Conservation (phyloP, 1,284 basidiomycete species). For the Tilletiaria anomala region DNA sequence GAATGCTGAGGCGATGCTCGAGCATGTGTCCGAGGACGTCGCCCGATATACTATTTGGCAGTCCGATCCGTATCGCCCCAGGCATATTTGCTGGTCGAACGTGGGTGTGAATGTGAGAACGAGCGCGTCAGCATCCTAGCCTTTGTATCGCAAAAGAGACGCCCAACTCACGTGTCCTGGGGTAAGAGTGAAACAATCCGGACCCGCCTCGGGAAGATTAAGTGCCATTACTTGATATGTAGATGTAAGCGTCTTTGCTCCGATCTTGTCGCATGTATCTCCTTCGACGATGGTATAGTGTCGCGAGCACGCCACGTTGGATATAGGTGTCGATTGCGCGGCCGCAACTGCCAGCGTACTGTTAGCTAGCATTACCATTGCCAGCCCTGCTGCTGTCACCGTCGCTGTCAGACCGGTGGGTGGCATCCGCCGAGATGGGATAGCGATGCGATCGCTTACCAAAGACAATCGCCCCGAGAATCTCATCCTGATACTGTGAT, state of each 20-base stretch:
- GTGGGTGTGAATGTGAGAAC: too few relatives aligned
- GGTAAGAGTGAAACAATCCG: slow-evolving; percentile 49
- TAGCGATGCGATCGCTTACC: too few relatives aligned
- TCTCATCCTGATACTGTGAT: too few relatives aligned
- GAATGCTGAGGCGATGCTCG: slow-evolving; percentile 17
- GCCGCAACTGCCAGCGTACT: too few relatives aligned
- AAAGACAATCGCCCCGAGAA: too few relatives aligned
- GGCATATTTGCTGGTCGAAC: slow-evolving; percentile 20
- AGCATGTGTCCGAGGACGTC: slow-evolving; percentile 15
- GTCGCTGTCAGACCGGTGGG: too few relatives aligned
- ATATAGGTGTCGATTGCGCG: too few relatives aligned
- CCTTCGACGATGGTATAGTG: slow-evolving; percentile 50
- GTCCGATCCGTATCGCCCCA: slow-evolving; percentile 28
- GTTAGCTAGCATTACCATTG: too few relatives aligned
- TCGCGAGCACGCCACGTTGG: slow-evolving; percentile 52
- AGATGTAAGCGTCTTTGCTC: slow-evolving; percentile 51
- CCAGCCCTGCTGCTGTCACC: too few relatives aligned
- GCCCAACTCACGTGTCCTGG: slow-evolving; percentile 47
- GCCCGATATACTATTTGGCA: slow-evolving; percentile 28
- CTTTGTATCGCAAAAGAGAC: slow-evolving; percentile 45
- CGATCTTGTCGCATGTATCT: slow-evolving; percentile 57
- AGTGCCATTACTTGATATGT: slow-evolving; percentile 59
- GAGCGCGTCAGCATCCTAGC: slow-evolving; percentile 45
- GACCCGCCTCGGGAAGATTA: slow-evolving; percentile 48
- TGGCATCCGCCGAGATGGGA: too few relatives aligned